A percentile compares a stretch with the other conserved stretches of the same genome.
phyloP scores from a whole-genome alignment of 805 yeast species.

The Suhomyces emberorum region DNA sequence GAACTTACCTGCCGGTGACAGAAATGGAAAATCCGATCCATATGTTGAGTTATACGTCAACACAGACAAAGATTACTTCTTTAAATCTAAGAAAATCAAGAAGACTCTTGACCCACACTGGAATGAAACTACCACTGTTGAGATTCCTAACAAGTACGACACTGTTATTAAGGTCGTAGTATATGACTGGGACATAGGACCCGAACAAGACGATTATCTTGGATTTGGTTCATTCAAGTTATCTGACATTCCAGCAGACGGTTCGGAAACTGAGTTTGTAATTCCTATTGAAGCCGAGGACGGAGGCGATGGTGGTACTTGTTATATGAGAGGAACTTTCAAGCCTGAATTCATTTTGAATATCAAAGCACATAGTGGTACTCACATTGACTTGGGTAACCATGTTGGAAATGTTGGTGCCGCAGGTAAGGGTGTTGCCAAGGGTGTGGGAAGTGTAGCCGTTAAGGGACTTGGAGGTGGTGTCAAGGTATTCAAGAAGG shows the following conservation, averaged over 20 bases:
- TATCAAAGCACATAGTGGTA: conserved; percentile 29
- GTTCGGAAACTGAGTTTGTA: conserved; percentile 40
- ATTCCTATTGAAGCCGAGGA: conserved; percentile 50
- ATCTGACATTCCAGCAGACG: conserved; percentile 44
- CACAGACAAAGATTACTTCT: conserved; percentile 53
- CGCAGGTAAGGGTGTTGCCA: conserved; percentile 18
- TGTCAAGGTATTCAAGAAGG: conserved; percentile 33
- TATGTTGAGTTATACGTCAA: conserved; percentile 68
- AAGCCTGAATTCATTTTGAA: conserved; percentile 66
- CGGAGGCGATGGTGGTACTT: conserved; percentile 59
- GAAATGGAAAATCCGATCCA: conserved; percentile 93
- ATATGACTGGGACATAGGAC: conserved; percentile 92
- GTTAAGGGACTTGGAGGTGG: conserved; percentile 42
- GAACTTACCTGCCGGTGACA: conserved; percentile 78
- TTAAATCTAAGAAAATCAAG: conserved; percentile 76
- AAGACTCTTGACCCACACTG: conserved; percentile 88
- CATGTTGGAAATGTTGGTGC: conserved; percentile 28
- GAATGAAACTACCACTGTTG: conserved; percentile 65
- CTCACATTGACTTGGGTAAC: conserved; percentile 45
- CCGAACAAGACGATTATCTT: conserved; percentile 76
- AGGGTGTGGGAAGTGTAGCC: conserved; percentile 41
- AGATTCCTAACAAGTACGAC: conserved; percentile 59
- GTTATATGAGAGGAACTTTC: conserved; percentile 59
- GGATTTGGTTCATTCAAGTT: conserved; percentile 63
- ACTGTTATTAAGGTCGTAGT: conserved; percentile 57